Evolutionary conservation across 805 yeast species (phyloP), one percentile per base, ranked within the genome.

Genomic region (Saccharomycopsis sp.): DNA sequence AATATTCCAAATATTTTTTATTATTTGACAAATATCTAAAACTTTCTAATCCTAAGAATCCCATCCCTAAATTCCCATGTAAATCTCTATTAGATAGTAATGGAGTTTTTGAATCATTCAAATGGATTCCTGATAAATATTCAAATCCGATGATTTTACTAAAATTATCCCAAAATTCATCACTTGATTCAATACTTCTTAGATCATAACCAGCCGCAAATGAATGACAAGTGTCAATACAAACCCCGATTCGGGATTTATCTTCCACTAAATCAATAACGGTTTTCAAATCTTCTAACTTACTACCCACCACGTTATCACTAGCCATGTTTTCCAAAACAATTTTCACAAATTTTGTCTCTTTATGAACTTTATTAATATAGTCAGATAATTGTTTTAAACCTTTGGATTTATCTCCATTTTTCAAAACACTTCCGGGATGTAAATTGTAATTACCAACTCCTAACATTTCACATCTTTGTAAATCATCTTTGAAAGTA

Each of bases 321-420:
- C 98, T 98, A 1, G 98, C 96, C 98, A 92, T 92, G 55, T 89
- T 92, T 54, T 92, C 98, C 44, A 92, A 68, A 10, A 92, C 94
- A 33, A 92, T 77, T 53, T 80, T 88, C 25, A 92, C 97, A 54
- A 75, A 79, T 5, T 62, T 52, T 0, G 98, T 92, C 42, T 74
- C 76, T 20, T 60, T 59, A 36, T 83, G 79, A 4, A 95, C 96
- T 35, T 62, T 67, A 57, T 92, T 89, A 48, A 92, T 78, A 50
- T 81, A 80, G 19, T 67, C 65, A 0, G 97, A 97, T 48, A 92
- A 63, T 43, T 76, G 73, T 39, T 60, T 61, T 29, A 88, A 60
- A 1, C 94, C 86, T 15, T 64, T 71, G 3, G 59, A 54, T 52
- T 79, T 83, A 53, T 81, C 84, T 1, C 70, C 61, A 20, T 80